Evolutionary conservation across 257 asterid species (phyloP), one percentile per base, ranked within the genome.

Genomic region (Phtheirospermum japonicum): DNA sequence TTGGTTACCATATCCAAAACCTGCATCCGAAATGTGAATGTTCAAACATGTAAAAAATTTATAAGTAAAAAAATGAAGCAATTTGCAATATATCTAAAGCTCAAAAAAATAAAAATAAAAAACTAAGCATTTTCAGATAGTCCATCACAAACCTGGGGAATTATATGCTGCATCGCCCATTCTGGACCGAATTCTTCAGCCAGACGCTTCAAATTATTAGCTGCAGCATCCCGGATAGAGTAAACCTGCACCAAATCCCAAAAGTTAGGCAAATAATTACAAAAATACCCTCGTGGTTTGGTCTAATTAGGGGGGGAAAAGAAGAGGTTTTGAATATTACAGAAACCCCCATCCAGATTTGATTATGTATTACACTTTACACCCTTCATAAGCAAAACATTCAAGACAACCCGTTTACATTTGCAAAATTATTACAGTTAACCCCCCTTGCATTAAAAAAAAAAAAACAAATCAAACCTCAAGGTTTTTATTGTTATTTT

Each of bases 141-240:
- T 48, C 14, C 34, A 36, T 73, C 28, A 71, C 77, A 69, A 66
- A 88, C 96, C 96, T 83, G 96, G 36, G 96, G 95, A 74, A 89
- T 66, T 59, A 89, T 89, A 71, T 89, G 95, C 69, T 86, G 94
- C 95, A 86, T 86, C 68, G 96, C 96, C 96, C 96, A 89, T 65
- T 83, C 92, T 57, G 95, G 95, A 63, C 97, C 94, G 18, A 89
- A 89, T 70, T 89, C 97, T 65, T 89, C 97, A 0, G 97, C 94
- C 52, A 89, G 82, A 31, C 95, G 95, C 71, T 75, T 75, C 71
- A 82, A 82, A 75, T 82, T 85, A 76, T 82, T 85, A 19, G 94
- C 85, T 54, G 97, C 97, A 51, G 94, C 96, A 49, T 87, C 96
- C 71, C 96, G 79, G 71, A 87, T 87, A 14, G 94, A 82, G 65